Conservation (phyloP, 352 stramenopile genomes). For the Pythium periplocum region DNA sequence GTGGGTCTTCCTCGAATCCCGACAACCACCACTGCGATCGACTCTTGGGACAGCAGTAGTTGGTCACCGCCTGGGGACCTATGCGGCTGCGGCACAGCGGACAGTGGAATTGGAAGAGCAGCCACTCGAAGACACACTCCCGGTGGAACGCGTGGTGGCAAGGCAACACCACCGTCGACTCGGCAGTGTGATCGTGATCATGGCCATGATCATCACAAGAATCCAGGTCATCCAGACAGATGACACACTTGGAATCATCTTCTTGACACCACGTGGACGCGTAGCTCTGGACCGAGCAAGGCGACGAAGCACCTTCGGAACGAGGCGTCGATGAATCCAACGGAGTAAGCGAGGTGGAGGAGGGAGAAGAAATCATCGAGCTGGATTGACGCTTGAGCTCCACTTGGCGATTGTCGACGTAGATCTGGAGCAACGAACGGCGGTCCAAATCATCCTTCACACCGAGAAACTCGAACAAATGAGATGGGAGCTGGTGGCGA, state of each 20-base stretch:
- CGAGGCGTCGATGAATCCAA: no score
- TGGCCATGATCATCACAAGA: no score
- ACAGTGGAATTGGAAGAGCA: constrained; percentile 68
- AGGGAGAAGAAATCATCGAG: constrained; percentile 16
- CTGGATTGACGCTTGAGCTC: constrained; percentile 23
- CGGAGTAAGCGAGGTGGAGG: background rate
- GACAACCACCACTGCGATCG: constrained; percentile 64
- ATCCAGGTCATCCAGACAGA: constrained; percentile 46
- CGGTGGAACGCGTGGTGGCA: constrained; percentile 71
- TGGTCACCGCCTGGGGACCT: constrained; percentile 44
- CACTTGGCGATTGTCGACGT: constrained; percentile 47
- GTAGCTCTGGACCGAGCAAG: constrained; percentile 13
- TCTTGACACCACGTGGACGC: constrained; percentile 32
- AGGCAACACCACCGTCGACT: constrained; percentile 31
- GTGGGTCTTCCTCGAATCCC: constrained; percentile 52
- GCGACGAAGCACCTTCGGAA: no score
- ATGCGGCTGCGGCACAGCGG: constrained; percentile 56
- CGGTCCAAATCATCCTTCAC: constrained; percentile 42
- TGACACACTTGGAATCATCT: constrained; percentile 31
- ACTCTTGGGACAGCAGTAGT: constrained; percentile 51
- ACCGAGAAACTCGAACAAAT: constrained; percentile 56
- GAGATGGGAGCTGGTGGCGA: constrained; percentile 35
- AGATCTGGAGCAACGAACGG: constrained; percentile 64
- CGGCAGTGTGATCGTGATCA: constrained; percentile 13
- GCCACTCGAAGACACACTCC: constrained; percentile 70